These are phyloP conservation scores for Aspergillus quadricinctus DNA, from an alignment of 2,329 filamentous ascomycete species.

Conservation along the genomic window DNA sequence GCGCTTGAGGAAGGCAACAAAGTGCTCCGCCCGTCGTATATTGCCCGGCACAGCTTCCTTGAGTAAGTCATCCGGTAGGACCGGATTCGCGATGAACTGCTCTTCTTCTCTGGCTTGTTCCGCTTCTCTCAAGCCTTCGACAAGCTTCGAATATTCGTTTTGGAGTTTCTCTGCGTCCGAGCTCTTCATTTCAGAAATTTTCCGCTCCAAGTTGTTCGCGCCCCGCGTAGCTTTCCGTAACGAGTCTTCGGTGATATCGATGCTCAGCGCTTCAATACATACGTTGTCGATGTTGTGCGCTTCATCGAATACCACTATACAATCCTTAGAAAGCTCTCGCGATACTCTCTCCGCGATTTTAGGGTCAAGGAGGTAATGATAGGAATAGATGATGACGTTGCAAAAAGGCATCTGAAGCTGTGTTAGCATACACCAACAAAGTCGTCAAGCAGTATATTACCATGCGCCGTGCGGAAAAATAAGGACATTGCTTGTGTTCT, in stretches of 20 bases:
- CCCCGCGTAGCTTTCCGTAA: slow-evolving; percentile 85
- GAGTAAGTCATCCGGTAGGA: slow-evolving; percentile 84
- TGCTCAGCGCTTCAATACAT: slow-evolving; percentile 95
- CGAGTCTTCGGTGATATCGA: slow-evolving; percentile 93
- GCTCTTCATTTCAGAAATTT: slow-evolving; percentile 91
- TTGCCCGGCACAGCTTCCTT: slow-evolving; percentile 97
- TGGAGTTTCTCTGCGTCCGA: slow-evolving; percentile 92
- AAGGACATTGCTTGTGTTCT: slow-evolving; percentile 93
- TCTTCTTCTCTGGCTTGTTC: slow-evolving; percentile 90
- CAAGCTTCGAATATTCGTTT: slow-evolving; percentile 90
- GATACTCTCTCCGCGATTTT: slow-evolving; percentile 97
- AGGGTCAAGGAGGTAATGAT: slow-evolving; percentile 94
- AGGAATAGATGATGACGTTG: slow-evolving; percentile 99
- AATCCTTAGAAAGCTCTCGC: slow-evolving; percentile 93
- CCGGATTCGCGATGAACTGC: slow-evolving; percentile 95
- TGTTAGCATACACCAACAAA: slow-evolving; percentile 13
- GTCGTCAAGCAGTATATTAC: slow-evolving; percentile 39
- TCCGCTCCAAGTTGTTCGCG: slow-evolving; percentile 83
- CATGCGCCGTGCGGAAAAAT: slow-evolving; percentile 94
- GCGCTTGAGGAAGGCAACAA: slow-evolving; percentile 86
- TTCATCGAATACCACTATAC: slow-evolving; percentile 97
- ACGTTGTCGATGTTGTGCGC: slow-evolving; percentile 99
- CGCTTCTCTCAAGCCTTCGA: slow-evolving; percentile 82
- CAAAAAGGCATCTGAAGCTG: slow-evolving; percentile 84
- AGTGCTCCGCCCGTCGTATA: slow-evolving; percentile 92